Base-by-base conservation (phyloP, 2,329 filamentous ascomycete genomes). In the Endocalyx cinctus region DNA sequence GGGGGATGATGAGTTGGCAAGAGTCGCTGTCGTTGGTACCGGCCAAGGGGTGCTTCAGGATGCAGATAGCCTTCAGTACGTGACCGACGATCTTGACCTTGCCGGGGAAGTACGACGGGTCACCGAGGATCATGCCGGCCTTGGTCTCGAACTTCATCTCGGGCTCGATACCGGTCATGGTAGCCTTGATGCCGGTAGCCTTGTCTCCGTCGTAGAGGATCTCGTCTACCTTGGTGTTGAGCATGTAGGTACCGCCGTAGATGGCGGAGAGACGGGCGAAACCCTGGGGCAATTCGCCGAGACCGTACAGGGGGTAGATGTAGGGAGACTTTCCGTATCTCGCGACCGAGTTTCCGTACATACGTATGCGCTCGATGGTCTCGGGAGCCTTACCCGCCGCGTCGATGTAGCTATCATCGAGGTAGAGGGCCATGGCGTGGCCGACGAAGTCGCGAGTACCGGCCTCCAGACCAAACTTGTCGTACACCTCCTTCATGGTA, bases 241-340 rank as follows among this genome's bases (percentile, higher is more conserved):
- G 82, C 89, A 98, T 98, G 70, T 98, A 98, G 31, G 92, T 98
- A 51, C 92, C 92, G 46, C 92, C 92, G 59, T 98, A 97, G 66
- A 98, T 97, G 62, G 92, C 92, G 25, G 89, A 96, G 34, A 98
- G 78, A 63, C 92, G 89, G 44, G 92, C 92, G 55, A 98, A 98
- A 39, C 90, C 90, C 67, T 98, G 92, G 22, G 92, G 94, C 36
- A 98, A 83, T 70, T 98, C 92, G 59, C 86, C 92, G 31, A 98
- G 80, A 42, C 92, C 92, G 69, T 98, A 98, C 19, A 97, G 81
- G 30, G 92, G 94, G 74, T 98, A 98, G 70, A 98, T 97, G 72
- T 97, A 98, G 28, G 92, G 94, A 10, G 89, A 97, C 69, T 96
- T 97, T 66, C 92, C 92, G 66, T 97, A 97, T 44, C 90, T 81